Conservation (phyloP, 306 rosid genomes). For the Castanospermum australe region DNA sequence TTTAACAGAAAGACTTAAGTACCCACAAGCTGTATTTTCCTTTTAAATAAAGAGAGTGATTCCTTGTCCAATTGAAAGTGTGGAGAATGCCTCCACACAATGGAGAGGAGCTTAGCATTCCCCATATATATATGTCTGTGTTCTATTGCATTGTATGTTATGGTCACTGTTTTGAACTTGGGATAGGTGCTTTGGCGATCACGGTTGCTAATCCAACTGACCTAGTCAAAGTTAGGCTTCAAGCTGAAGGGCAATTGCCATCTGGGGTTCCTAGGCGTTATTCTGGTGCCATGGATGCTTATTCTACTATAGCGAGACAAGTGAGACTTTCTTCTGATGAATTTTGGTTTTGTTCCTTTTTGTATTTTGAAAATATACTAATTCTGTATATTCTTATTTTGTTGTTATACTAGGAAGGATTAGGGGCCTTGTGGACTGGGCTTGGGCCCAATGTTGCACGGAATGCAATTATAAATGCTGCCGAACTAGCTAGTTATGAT, state of each 20-base stretch:
- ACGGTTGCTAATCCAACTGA: slow-evolving; percentile 90
- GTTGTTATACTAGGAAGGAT: slow-evolving; percentile 69
- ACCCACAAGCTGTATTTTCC: slow-evolving; percentile 13
- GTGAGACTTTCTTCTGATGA: slow-evolving; percentile 36
- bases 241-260: slow-evolving; percentile 85
- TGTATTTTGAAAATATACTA: slow-evolving; percentile 1
- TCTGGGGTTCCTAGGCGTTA: slow-evolving; percentile 88
- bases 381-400: background rate
- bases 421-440: slow-evolving; percentile 93
- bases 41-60: slow-evolving; percentile 2
- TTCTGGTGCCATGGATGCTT: slow-evolving; percentile 87
- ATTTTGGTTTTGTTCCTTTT: background rate
- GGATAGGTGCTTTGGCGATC: slow-evolving; percentile 90
- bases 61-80: slow-evolving; percentile 6
- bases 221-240: slow-evolving; percentile 94
- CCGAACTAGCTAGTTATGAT: slow-evolving; percentile 98
- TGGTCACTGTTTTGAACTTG: slow-evolving; percentile 7
- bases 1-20: background rate
- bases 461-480: slow-evolving; percentile 93
- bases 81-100: slow-evolving; percentile 11
- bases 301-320: slow-evolving; percentile 72
- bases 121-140: background rate
- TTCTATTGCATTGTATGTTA: background rate
- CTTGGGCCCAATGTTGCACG: slow-evolving; percentile 88
- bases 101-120: slow-evolving; percentile 19